Percentiles rank a stretch among this genome's conserved stretches.
phyloP scores from a whole-genome alignment of 2,329 filamentous ascomycete species.

The Dactylellina parvicollis region DNA sequence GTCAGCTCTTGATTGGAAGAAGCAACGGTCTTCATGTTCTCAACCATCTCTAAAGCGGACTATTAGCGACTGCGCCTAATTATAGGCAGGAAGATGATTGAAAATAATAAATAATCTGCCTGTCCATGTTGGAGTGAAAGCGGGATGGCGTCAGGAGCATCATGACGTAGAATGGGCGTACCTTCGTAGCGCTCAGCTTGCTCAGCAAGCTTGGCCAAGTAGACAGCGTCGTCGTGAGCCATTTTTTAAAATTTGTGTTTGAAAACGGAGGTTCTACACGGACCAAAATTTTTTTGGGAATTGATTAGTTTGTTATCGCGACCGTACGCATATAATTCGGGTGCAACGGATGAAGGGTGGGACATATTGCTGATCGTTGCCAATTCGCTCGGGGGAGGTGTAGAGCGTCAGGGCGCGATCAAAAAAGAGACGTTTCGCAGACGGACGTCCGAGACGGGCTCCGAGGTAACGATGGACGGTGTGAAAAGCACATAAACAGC shows the following conservation, averaged over 20 bases:
- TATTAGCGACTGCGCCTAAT: neutral
- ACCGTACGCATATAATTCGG: neutral
- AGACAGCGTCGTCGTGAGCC: constrained; percentile 99
- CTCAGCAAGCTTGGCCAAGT: constrained; percentile 99
- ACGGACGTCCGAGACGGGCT: neutral
- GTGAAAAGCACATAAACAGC: constrained; percentile 2
- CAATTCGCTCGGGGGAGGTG: too few species aligned
- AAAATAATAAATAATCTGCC: too few species aligned
- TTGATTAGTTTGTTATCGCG: constrained; percentile 23
- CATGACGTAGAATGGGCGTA: constrained; percentile 64
- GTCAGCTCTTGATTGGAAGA: constrained; percentile 74
- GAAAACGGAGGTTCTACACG: constrained; percentile 10
- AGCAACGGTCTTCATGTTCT: constrained; percentile 99
- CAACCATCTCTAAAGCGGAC: constrained; percentile 83
- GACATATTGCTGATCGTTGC: constrained; percentile 16
- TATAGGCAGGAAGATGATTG: neutral
- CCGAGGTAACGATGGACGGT: neutral
- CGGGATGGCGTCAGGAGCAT: neutral
- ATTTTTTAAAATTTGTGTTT: constrained; percentile 72
- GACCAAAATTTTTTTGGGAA: neutral
- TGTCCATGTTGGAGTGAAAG: too few species aligned
- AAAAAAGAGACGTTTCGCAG: neutral
- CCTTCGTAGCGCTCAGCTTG: constrained; percentile 99
- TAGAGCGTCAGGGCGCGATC: too few species aligned
- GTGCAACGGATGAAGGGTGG: constrained; percentile 38